These are phyloP conservation scores for Pichia sp. DNA, from an alignment of 1,139 yeast species.

Conservation along the genomic window DNA sequence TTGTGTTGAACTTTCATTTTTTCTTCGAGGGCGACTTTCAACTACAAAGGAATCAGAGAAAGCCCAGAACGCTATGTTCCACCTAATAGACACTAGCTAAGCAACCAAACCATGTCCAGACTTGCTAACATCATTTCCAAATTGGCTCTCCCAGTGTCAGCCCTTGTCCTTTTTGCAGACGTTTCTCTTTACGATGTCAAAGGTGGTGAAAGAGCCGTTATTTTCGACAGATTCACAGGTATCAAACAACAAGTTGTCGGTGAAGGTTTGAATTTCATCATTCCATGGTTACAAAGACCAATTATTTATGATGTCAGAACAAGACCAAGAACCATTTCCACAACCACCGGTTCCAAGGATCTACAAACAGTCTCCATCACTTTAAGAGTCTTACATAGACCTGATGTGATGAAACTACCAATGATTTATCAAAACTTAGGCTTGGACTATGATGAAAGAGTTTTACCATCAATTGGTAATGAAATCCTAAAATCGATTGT, in stretches of 20 bases:
- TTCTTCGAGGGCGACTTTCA: background rate
- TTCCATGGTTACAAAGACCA: slow-evolving; percentile 96
- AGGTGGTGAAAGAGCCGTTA: slow-evolving; percentile 94
- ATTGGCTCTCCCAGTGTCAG: slow-evolving; percentile 65
- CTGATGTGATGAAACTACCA: slow-evolving; percentile 79
- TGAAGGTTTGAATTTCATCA: slow-evolving; percentile 91
- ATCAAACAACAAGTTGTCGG: slow-evolving; percentile 82
- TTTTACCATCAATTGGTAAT: slow-evolving; percentile 93
- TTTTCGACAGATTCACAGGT: slow-evolving; percentile 87
- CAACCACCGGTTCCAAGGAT: slow-evolving; percentile 96
- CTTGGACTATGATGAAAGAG: slow-evolving; percentile 93
- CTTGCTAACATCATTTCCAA: slow-evolving; percentile 49
- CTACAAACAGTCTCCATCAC: slow-evolving; percentile 93
- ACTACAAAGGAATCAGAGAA: too few species aligned
- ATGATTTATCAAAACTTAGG: slow-evolving; percentile 86
- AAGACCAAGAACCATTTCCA: slow-evolving; percentile 83
- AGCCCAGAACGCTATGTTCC: too few species aligned
- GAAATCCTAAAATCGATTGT: slow-evolving; percentile 93
- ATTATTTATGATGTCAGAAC: slow-evolving; percentile 88
- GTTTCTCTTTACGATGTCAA: slow-evolving; percentile 84
- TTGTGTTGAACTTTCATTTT: background rate
- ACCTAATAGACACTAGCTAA: background rate
- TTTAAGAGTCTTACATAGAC: slow-evolving; percentile 87
- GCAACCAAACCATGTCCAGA: slow-evolving; percentile 65
- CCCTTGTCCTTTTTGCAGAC: slow-evolving; percentile 60